These are phyloP conservation scores for Hydnum rufescens DNA, from an alignment of 768 basidiomycete species.

Conservation along the genomic window DNA sequence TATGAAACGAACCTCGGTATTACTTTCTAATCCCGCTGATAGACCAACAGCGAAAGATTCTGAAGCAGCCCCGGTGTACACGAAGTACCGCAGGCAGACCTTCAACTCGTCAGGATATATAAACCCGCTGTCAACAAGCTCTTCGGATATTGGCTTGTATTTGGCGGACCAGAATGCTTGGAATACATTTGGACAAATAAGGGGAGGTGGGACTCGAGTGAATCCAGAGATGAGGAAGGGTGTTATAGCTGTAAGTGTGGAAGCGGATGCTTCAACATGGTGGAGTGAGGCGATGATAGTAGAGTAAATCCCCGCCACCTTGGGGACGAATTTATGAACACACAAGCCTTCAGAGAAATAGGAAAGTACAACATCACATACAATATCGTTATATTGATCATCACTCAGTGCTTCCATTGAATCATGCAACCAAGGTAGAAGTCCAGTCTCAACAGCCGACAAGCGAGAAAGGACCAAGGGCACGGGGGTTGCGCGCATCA, in stretches of 20 bases:
- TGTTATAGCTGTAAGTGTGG: not conserved
- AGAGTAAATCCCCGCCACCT: slow-evolving; percentile 5
- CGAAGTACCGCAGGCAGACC: slow-evolving; percentile 3
- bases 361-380: slow-evolving; percentile 2
- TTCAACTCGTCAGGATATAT: slow-evolving; percentile 10
- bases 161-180: slow-evolving; percentile 7
- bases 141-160: not conserved
- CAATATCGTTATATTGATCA: slow-evolving; percentile 2
- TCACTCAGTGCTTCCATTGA: not conserved
- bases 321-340: not conserved
- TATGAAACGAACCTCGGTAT: not conserved
- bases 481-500: not conserved
- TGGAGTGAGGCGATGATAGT: slow-evolving; percentile 2
- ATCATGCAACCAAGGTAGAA: slow-evolving; percentile 5
- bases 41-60: not conserved
- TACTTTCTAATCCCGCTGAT: not conserved
- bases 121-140: not conserved
- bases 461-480: not conserved
- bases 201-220: slow-evolving; percentile 4
- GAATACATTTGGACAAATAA: slow-evolving; percentile 2
- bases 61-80: not conserved
- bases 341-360: not conserved
- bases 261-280: not conserved
- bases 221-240: slow-evolving; percentile 8
- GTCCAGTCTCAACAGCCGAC: slow-evolving; percentile 1